Conservation (phyloP, 1,284 basidiomycete genomes). For the Acaromyces ingoldii region DNA sequence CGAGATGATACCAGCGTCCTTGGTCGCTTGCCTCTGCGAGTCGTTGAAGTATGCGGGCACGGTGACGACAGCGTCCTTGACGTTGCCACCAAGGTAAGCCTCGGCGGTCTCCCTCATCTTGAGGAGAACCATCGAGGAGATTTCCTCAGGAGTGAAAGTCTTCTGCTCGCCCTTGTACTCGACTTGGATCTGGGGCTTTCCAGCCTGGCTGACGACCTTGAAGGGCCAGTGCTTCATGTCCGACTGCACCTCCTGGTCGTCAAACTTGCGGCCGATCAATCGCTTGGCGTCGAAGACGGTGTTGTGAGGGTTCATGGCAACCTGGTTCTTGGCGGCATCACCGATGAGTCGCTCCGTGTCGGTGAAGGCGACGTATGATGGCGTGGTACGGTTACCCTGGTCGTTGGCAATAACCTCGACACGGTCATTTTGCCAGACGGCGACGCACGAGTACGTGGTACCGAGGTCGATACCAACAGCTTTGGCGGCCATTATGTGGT, state of each 20-base stretch:
- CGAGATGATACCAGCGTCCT: constrained; percentile 84
- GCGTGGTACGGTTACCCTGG: constrained; percentile 94
- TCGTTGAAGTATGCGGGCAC: constrained; percentile 91
- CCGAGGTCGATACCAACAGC: constrained; percentile 75
- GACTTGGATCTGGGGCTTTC: constrained; percentile 83
- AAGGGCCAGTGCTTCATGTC: constrained; percentile 96
- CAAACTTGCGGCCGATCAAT: constrained; percentile 79
- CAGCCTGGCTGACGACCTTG: constrained; percentile 71
- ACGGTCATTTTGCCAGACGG: constrained; percentile 97
- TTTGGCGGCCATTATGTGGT: constrained; percentile 1
- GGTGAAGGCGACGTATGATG: constrained; percentile 57
- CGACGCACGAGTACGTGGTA: constrained; percentile 63
- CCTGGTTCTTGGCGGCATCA: constrained; percentile 89
- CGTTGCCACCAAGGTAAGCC: constrained; percentile 78
- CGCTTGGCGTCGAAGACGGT: constrained; percentile 80
- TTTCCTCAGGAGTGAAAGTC: constrained; percentile 90
- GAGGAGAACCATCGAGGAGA: constrained; percentile 91
- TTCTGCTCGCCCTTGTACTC: constrained; percentile 87
- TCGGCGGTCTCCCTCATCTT: constrained; percentile 99
- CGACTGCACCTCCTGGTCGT: constrained; percentile 81
- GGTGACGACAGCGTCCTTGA: constrained; percentile 79
- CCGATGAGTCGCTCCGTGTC: constrained; percentile 90
- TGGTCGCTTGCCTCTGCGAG: constrained; percentile 90
- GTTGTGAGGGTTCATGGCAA: constrained; percentile 60
- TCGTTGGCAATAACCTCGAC: constrained; percentile 90